A percentile compares a stretch with the other conserved stretches of the same genome.
Evolutionary conservation across 129 eudicot genomes (phyloP).

Genomic region (Chrysanthemum lavandulifolium): DNA sequence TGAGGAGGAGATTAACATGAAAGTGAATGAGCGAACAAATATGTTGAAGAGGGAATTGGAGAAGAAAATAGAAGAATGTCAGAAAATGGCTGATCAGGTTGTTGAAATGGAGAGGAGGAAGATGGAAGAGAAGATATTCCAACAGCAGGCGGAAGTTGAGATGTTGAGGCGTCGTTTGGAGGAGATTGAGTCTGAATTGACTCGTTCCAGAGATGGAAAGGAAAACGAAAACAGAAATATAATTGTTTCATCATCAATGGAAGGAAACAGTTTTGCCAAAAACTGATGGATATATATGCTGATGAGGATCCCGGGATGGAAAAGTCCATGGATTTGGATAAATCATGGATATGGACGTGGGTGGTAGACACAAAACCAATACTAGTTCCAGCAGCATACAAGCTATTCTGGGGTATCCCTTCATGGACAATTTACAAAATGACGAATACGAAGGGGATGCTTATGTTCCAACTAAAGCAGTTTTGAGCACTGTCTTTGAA

Average conservation of each 20-base stretch:
- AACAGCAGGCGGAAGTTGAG: conserved; percentile 77
- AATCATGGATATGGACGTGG: conserved; percentile 70
- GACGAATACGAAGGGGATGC: conserved; percentile 31
- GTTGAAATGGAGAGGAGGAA: conserved; percentile 78
- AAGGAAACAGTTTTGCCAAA: conserved; percentile 58
- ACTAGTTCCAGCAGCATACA: conserved; percentile 20
- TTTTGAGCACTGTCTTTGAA: conserved; percentile 81
- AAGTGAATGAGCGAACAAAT: conserved; percentile 40
- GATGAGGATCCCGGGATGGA: conserved; percentile 91
- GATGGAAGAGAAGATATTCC: conserved; percentile 66
- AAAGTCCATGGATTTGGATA: conserved; percentile 96
- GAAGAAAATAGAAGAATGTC: conserved; percentile 70
- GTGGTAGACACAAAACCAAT: conserved; percentile 31
- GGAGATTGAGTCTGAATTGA: conserved; percentile 72
- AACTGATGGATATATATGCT: conserved; percentile 55
- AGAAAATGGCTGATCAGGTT: conserved; percentile 66
- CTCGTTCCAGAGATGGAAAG: conserved; percentile 41
- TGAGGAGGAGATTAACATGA: conserved; percentile 71
- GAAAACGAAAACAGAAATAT: conserved; percentile 11
- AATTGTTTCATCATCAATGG: conserved; percentile 29
- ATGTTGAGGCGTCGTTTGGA: conserved; percentile 63
- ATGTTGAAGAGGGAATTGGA: conserved; percentile 66
- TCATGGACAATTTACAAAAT: conserved; percentile 23
- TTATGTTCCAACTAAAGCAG: conserved; percentile 35
- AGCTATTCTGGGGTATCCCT: conserved; percentile 37